Evolutionary conservation across 371 early-diverging fungal genomes (phyloP).

Genomic region (Phascolomyces articulosus): DNA sequence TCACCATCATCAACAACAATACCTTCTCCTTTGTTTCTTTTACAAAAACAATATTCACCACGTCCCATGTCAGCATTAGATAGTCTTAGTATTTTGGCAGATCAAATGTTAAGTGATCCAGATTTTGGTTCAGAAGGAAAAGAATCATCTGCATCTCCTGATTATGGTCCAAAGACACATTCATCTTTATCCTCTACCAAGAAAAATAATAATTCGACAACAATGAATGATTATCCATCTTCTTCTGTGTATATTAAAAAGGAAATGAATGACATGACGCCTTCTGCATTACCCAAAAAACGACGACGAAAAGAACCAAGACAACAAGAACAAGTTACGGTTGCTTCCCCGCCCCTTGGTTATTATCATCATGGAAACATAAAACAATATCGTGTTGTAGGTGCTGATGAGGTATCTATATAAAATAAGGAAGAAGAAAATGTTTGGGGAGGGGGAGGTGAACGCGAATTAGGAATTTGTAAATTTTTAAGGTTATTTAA

Average conservation of each 20-base stretch:
- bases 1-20: constrained; percentile 16
- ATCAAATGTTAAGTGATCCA: constrained; percentile 31
- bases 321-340: background rate
- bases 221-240: background rate
- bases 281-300: background rate
- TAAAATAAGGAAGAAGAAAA: too few species aligned
- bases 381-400: background rate
- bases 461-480: too few species aligned
- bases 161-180: too few species aligned
- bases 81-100: constrained; percentile 14
- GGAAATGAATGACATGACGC: background rate
- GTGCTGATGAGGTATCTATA: background rate
- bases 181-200: background rate
- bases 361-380: background rate
- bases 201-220: background rate
- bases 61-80: background rate
- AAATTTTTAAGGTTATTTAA: too few species aligned
- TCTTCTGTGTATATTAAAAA: background rate
- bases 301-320: background rate
- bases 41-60: background rate
- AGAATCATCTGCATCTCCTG: background rate
- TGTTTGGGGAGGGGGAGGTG: too few species aligned
- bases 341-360: background rate
- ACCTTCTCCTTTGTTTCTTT: too few species aligned
- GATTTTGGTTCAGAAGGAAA: constrained; percentile 18